phyloP scores from a whole-genome alignment of 345 rosid genomes.

The Acer yangbiense region DNA sequence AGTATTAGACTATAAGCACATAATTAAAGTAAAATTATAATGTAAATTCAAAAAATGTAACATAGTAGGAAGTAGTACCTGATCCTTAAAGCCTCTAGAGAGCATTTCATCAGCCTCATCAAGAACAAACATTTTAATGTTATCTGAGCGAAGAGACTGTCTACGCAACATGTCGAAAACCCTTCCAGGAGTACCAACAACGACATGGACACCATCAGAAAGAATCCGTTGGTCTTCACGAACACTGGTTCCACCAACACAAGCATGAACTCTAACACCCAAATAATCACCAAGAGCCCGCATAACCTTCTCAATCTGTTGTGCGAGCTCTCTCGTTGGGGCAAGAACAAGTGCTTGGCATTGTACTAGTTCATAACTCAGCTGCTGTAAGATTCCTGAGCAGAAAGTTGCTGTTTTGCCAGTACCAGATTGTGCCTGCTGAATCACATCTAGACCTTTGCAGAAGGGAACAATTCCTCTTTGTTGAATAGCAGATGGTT shows the following conservation, averaged over 20 bases:
- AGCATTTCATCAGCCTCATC: constrained; percentile 35
- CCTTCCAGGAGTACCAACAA: constrained; percentile 38
- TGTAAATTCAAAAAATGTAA: background rate
- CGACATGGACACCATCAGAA: constrained; percentile 34
- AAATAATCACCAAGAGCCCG: constrained; percentile 31
- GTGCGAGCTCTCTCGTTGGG: constrained; percentile 37
- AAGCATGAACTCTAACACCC: constrained; percentile 36
- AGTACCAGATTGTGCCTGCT: constrained; percentile 37
- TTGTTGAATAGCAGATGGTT: constrained; percentile 35
- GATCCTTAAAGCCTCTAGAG: constrained; percentile 31
- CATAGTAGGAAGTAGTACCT: constrained; percentile 5
- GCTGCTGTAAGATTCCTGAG: constrained; percentile 29
- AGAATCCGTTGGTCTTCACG: constrained; percentile 30
- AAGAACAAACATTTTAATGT: constrained; percentile 30
- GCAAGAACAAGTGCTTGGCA: constrained; percentile 38
- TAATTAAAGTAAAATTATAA: background rate
- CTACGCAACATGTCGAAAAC: constrained; percentile 30
- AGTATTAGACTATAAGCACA: too few species aligned
- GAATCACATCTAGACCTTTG: constrained; percentile 32
- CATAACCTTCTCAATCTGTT: constrained; percentile 37
- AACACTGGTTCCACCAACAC: constrained; percentile 40
- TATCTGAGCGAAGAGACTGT: constrained; percentile 27
- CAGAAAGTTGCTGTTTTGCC: constrained; percentile 39
- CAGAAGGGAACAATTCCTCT: constrained; percentile 35
- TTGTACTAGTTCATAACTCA: constrained; percentile 24